These are phyloP conservation scores for Passiflora organensis DNA, from an alignment of 345 rosid genomes.

Conservation along the genomic window DNA sequence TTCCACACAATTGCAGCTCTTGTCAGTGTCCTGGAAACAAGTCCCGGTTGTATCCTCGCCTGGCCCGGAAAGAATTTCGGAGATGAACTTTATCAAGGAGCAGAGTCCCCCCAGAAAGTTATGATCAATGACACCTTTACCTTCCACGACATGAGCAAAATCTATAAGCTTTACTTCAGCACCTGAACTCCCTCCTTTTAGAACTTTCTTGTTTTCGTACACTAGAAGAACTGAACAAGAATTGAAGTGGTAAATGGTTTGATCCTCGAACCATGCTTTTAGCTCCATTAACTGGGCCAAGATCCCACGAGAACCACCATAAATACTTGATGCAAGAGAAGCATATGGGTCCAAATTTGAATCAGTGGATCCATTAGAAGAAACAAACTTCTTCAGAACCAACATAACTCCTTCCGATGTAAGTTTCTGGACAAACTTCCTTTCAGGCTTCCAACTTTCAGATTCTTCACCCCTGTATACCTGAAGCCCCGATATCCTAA, in stretches of 20 bases:
- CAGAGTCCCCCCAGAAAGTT: slow-evolving; percentile 95
- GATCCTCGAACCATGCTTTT: slow-evolving; percentile 91
- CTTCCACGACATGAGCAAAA: slow-evolving; percentile 89
- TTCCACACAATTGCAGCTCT: slow-evolving; percentile 8
- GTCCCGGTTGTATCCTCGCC: slow-evolving; percentile 31
- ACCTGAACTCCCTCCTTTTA: slow-evolving; percentile 30
- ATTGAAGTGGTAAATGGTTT: slow-evolving; percentile 73
- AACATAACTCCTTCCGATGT: slow-evolving; percentile 43
- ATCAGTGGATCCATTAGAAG: slow-evolving; percentile 42
- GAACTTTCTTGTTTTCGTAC: slow-evolving; percentile 48
- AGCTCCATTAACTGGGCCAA: slow-evolving; percentile 70
- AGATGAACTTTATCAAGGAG: slow-evolving; percentile 74
- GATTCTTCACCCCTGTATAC: slow-evolving; percentile 36
- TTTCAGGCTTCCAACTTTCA: slow-evolving; percentile 64
- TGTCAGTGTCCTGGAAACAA: slow-evolving; percentile 18
- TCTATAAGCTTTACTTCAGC: slow-evolving; percentile 72
- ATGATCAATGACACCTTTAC: slow-evolving; percentile 80
- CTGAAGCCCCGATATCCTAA: slow-evolving; percentile 76
- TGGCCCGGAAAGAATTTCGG: slow-evolving; percentile 46
- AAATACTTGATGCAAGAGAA: slow-evolving; percentile 46
- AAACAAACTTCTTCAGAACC: slow-evolving; percentile 71
- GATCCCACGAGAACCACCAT: slow-evolving; percentile 61
- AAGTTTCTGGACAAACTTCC: slow-evolving; percentile 40
- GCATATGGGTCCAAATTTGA: slow-evolving; percentile 43
- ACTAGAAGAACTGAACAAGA: slow-evolving; percentile 81